Conservation (phyloP, 306 rosid genomes). For the Quercus variabilis region DNA sequence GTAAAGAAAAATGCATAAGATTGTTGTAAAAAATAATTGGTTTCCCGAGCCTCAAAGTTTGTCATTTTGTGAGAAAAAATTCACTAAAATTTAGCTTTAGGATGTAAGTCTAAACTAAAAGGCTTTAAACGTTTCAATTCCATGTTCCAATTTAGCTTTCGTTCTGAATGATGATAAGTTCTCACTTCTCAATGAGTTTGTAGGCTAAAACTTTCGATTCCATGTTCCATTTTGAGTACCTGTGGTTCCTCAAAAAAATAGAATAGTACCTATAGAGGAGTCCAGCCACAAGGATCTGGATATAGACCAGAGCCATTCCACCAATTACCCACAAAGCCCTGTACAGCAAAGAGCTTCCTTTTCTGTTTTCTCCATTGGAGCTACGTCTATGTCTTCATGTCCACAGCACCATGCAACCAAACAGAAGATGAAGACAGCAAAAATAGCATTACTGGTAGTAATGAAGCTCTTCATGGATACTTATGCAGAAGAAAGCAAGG, state of each 20-base stretch:
- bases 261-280: slow-evolving; percentile 80
- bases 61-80: neutral
- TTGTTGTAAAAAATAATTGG: too few species aligned
- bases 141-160: neutral
- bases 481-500: neutral
- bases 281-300: slow-evolving; percentile 99
- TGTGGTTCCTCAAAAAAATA: neutral
- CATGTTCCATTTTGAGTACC: neutral
- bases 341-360: slow-evolving; percentile 67
- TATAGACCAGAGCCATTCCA: slow-evolving; percentile 98
- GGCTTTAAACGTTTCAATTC: neutral
- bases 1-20: too few species aligned
- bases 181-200: neutral
- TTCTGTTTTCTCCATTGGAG: slow-evolving; percentile 85
- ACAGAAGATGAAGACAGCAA: slow-evolving; percentile 31
- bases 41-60: neutral
- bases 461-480: slow-evolving; percentile 28
- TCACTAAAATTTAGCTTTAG: neutral
- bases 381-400: slow-evolving; percentile 37
- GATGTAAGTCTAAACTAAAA: neutral
- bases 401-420: slow-evolving; percentile 42
- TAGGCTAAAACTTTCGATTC: neutral
- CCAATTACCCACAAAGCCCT: slow-evolving; percentile 88
- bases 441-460: slow-evolving; percentile 8
- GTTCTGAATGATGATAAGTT: neutral